A percentile compares a stretch with the other conserved stretches of the same genome.
Conservation (phyloP, 1,284 basidiomycete species). For the Moniliella sp. region DNA sequence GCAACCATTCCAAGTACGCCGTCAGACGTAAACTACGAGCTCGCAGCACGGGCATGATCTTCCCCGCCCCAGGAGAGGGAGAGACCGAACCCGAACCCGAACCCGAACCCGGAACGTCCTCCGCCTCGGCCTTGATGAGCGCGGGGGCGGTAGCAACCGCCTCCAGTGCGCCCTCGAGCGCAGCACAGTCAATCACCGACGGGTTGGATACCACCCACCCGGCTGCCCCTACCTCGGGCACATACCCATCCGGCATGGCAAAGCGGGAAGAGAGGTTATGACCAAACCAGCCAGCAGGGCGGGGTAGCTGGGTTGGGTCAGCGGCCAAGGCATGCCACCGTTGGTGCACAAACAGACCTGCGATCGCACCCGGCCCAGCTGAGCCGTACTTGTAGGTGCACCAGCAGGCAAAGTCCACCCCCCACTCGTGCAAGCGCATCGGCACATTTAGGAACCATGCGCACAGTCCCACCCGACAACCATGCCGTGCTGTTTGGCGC, state of each 20-base stretch:
- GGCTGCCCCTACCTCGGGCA: conserved; percentile 65
- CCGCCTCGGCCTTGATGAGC: too few species aligned
- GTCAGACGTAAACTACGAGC: conserved; percentile 17
- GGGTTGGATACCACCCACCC: conserved; percentile 92
- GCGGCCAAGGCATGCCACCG: conserved; percentile 39
- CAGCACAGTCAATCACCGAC: conserved; percentile 49
- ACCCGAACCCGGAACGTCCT: too few species aligned
- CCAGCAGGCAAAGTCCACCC: conserved; percentile 65
- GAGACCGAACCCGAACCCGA: conserved; percentile 1
- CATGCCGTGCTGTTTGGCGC: conserved; percentile 53
- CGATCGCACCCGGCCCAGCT: conserved; percentile 80
- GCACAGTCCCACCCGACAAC: conserved; percentile 88
- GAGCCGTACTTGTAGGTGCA: conserved; percentile 51
- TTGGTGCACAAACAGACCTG: conserved; percentile 70
- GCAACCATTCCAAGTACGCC: conserved; percentile 17
- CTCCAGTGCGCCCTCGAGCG: conserved; percentile 20
- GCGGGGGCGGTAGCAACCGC: conserved; percentile 8
- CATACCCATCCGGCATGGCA: conserved; percentile 63
- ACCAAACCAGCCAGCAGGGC: conserved; percentile 86
- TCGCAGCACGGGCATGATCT: conserved; percentile 19
- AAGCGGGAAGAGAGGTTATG: conserved; percentile 70
- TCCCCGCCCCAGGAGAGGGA: conserved; percentile 18
- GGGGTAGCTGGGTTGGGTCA: conserved; percentile 2
- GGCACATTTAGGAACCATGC: conserved; percentile 87
- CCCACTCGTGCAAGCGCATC: conserved; percentile 70